Base-by-base conservation (phyloP, 2,329 filamentous ascomycete species). In the Scopulariopsis brevicaulis region DNA sequence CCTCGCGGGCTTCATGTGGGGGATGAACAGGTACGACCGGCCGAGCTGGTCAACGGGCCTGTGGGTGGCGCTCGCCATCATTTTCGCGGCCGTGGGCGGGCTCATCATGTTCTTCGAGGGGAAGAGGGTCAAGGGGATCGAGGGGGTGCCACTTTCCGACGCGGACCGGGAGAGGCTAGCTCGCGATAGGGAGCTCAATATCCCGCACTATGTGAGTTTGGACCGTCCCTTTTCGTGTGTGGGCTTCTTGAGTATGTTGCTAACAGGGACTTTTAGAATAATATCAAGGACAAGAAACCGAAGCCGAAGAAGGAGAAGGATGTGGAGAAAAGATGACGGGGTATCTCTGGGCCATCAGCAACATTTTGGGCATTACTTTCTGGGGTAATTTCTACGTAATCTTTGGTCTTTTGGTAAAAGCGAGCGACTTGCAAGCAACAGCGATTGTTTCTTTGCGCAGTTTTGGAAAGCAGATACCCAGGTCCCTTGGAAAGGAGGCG, bases 1-100 rank as follows among this genome's bases (percentile, higher is more conserved):
- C 20, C 77, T 96, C 1, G 87, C 84, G 10, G 85, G 81, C 3
- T 87, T 90, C 72, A 95, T 96, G 90, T 95, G 89, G 88, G 84
- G 82, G 1, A 76, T 88, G 70, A 87, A 89, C 66, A 76, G 88
- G 24, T 85, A 84, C 65, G 73, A 86, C 24, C 77, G 90, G n/a
- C 89, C 90, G 0, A 80, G 81, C 24, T 95, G 89, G 89, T 81
- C 84, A 12, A 92, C 89, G 0, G 90, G 89, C 1, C 71, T 91
- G 0, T 90, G 94, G 66, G 86, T 96, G 20, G 87, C 81, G 2
- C 67, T 93, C 6, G 90, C 84, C 2, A 76, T 85, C 22, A 83
- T 87, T 5, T 86, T 86, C 8, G 86, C 79, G 18, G 67, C 81
- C 24, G 66, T 81, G 20, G 89, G 83, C 18, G 90, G 90, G 2